A percentile compares a stretch with the other conserved stretches of the same genome.
These are phyloP conservation scores for Pythium guiyangense DNA, from an alignment of 352 stramenopile species.

Conservation along the genomic window DNA sequence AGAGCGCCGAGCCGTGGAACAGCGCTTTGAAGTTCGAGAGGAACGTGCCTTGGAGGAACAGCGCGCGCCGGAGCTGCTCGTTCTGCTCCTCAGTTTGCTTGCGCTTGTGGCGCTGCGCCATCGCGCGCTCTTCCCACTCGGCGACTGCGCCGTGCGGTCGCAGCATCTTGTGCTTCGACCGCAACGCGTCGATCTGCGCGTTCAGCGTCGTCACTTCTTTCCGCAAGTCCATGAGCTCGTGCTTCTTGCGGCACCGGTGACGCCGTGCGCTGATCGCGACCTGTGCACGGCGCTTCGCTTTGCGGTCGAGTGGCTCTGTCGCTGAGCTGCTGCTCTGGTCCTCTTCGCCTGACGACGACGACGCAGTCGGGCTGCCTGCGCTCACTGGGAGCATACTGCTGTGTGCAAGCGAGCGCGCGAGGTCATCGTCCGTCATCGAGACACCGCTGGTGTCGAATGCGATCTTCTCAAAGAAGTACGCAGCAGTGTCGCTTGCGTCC, in stretches of 20 bases:
- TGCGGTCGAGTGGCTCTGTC: conserved; percentile 12
- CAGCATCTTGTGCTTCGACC: conserved; percentile 26
- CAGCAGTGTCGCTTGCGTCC: background rate
- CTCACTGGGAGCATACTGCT: background rate
- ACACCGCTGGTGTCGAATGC: background rate
- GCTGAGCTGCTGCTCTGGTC: background rate
- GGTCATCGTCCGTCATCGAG: background rate
- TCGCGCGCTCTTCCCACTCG: conserved; percentile 26
- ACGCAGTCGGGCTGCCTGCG: conserved; percentile 5
- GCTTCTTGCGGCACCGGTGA: conserved; percentile 43
- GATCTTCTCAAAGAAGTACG: conserved; percentile 2
- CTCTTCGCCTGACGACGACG: conserved; percentile 11
- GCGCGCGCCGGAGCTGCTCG: conserved; percentile 39
- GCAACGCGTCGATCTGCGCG: conserved; percentile 23
- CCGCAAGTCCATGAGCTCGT: conserved; percentile 35
- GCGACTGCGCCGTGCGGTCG: conserved; percentile 17
- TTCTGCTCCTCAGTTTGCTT: conserved; percentile 30
- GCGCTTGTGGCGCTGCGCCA: conserved; percentile 28
- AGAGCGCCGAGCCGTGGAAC: conserved; percentile 25
- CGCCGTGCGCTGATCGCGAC: conserved; percentile 31
- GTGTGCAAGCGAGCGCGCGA: background rate
- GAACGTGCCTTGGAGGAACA: conserved; percentile 47
- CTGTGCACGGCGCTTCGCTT: conserved; percentile 24
- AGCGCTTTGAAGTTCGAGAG: conserved; percentile 31
- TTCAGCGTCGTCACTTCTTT: conserved; percentile 31